Percentiles rank a stretch among this genome's conserved stretches.
phyloP scores from a whole-genome alignment of 176 grass and related monocot species.

The Ananas comosus region DNA sequence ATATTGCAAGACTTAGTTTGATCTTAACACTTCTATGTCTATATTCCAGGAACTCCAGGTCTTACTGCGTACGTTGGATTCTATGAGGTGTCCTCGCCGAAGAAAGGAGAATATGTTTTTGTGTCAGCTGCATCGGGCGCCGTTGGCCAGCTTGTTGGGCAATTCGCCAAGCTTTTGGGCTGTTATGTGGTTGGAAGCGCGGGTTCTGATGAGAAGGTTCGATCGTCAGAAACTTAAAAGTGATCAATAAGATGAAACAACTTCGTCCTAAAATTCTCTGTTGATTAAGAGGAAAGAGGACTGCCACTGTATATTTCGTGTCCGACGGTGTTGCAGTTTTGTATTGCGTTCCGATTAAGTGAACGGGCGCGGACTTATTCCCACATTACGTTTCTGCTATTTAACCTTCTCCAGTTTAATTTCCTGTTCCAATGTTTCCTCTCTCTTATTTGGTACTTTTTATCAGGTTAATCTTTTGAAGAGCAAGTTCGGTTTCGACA shows the following conservation, averaged over 20 bases:
- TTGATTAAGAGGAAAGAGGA: too few species aligned
- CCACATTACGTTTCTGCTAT: background rate
- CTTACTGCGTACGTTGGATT: slow-evolving; percentile 64
- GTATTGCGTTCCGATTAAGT: too few species aligned
- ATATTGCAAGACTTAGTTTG: too few species aligned
- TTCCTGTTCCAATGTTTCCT: too few species aligned
- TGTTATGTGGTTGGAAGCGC: slow-evolving; percentile 70
- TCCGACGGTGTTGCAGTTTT: too few species aligned
- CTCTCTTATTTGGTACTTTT: background rate
- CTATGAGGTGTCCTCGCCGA: slow-evolving; percentile 55
- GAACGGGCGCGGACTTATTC: background rate
- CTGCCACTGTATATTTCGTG: too few species aligned
- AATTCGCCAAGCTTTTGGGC: slow-evolving; percentile 59
- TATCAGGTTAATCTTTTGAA: slow-evolving; percentile 40
- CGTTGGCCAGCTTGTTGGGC: slow-evolving; percentile 67
- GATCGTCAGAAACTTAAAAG: background rate
- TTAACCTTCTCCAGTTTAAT: too few species aligned
- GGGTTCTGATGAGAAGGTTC: slow-evolving; percentile 51
- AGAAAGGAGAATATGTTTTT: slow-evolving; percentile 43
- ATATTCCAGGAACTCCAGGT: slow-evolving; percentile 44
- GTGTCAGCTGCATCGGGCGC: slow-evolving; percentile 59
- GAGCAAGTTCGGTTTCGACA: slow-evolving; percentile 46
- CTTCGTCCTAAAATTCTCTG: too few species aligned
- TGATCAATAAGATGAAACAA: too few species aligned
- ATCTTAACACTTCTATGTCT: background rate